A percentile compares a stretch with the other conserved stretches of the same genome.
Conservation (phyloP, 1,284 basidiomycete genomes). For the Vanrija humicola region DNA sequence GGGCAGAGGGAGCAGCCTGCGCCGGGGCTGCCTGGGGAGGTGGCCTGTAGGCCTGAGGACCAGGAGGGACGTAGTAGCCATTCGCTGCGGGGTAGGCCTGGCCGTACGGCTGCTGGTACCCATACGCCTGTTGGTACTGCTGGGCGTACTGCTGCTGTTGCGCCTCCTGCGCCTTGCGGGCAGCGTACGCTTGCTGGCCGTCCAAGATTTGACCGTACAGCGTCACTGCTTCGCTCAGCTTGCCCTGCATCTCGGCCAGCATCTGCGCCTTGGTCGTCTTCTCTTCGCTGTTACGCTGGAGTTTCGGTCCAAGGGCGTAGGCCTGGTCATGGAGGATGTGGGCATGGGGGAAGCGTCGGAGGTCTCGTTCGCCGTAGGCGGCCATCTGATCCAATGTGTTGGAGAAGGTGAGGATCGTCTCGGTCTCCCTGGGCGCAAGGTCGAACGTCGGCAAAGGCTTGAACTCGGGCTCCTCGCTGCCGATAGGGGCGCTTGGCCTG, state of each 20-base stretch:
- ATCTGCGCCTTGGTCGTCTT: slow-evolving; percentile 80
- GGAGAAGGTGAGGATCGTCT: slow-evolving; percentile 80
- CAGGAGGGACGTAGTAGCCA: slow-evolving; percentile 1
- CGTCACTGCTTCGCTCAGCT: slow-evolving; percentile 83
- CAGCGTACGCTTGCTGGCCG: slow-evolving; percentile 58
- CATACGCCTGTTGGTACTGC: slow-evolving; percentile 23
- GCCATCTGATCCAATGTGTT: slow-evolving; percentile 83
- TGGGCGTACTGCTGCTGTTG: slow-evolving; percentile 35
- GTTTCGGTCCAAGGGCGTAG: slow-evolving; percentile 70
- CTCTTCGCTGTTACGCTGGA: slow-evolving; percentile 81
- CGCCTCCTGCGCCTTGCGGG: slow-evolving; percentile 41
- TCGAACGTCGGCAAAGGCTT: slow-evolving; percentile 65
- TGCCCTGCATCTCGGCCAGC: slow-evolving; percentile 87
- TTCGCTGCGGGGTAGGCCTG: background rate
- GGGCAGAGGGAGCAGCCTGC: slow-evolving; percentile 3
- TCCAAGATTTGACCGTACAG: slow-evolving; percentile 84
- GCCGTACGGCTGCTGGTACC: slow-evolving; percentile 8
- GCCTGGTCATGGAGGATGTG: slow-evolving; percentile 82
- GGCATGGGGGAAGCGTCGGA: slow-evolving; percentile 74
- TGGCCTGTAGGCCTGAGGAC: slow-evolving; percentile 1
- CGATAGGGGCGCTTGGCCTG: slow-evolving; percentile 69
- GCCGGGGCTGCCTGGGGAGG: slow-evolving; percentile 1
- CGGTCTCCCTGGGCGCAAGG: slow-evolving; percentile 70
- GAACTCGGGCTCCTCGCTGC: slow-evolving; percentile 54
- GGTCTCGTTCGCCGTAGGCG: slow-evolving; percentile 68